These are phyloP conservation scores for Talaromyces ruber DNA, from an alignment of 495 filamentous ascomycete species.

Conservation along the genomic window DNA sequence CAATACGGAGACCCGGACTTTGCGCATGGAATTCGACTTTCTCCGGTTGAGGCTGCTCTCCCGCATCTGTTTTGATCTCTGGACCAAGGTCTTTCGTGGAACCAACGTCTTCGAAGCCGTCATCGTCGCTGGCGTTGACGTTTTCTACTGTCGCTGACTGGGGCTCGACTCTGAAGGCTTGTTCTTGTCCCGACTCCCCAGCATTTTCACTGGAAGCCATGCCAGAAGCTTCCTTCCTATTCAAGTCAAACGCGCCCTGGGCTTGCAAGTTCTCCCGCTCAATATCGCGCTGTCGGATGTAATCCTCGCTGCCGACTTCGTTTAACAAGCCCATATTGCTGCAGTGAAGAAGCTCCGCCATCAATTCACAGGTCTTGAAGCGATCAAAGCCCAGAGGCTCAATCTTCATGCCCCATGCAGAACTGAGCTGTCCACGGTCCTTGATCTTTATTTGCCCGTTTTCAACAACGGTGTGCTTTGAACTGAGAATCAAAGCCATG, in stretches of 20 bases:
- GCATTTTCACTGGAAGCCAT: slow-evolving; percentile 44
- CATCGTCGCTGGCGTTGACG: slow-evolving; percentile 75
- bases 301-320: slow-evolving; percentile 81
- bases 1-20: not conserved
- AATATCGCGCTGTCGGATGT: slow-evolving; percentile 69
- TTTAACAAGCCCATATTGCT: slow-evolving; percentile 98
- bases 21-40: not conserved
- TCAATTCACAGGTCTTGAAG: slow-evolving; percentile 98
- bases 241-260: slow-evolving; percentile 47
- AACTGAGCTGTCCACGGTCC: slow-evolving; percentile 59
- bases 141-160: slow-evolving; percentile 50
- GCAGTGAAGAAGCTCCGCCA: slow-evolving; percentile 96
- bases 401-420: slow-evolving; percentile 82
- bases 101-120: slow-evolving; percentile 89
- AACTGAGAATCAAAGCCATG: slow-evolving; percentile 75
- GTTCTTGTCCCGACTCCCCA: slow-evolving; percentile 30
- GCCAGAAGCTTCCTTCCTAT: slow-evolving; percentile 29
- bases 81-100: slow-evolving; percentile 53
- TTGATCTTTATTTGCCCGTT: slow-evolving; percentile 50
- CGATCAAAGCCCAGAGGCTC: slow-evolving; percentile 95
- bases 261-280: slow-evolving; percentile 71
- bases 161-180: slow-evolving; percentile 19
- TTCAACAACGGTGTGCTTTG: slow-evolving; percentile 51
- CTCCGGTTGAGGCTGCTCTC: slow-evolving; percentile 5
- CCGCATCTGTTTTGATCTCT: slow-evolving; percentile 26